phyloP scores from a whole-genome alignment of 2,329 filamentous ascomycete species.

The Coniochaeta ligniaria region DNA sequence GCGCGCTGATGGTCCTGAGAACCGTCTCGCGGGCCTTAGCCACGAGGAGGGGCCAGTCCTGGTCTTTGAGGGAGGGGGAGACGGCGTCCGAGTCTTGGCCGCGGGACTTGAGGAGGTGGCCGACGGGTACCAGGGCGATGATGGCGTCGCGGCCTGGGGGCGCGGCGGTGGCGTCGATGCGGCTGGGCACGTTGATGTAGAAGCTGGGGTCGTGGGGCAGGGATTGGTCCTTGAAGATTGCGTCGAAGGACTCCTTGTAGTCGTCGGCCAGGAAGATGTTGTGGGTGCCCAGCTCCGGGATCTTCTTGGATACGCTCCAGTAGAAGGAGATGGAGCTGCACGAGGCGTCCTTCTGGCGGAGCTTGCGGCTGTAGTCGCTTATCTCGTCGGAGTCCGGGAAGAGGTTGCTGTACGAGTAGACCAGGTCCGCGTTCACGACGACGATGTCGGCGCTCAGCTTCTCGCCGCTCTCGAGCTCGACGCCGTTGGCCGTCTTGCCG shows the following conservation, averaged over 20 bases:
- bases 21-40: conserved; percentile 51
- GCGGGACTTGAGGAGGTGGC: conserved; percentile 51
- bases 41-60: conserved; percentile 58
- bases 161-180: conserved; percentile 61
- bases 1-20: conserved; percentile 50
- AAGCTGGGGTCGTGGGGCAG: conserved; percentile 65
- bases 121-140: conserved; percentile 65
- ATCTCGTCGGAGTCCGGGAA: conserved; percentile 39
- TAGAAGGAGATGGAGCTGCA: conserved; percentile 74
- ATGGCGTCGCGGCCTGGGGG: conserved; percentile 58
- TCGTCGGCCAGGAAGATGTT: conserved; percentile 73
- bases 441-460: conserved; percentile 57
- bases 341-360: conserved; percentile 46
- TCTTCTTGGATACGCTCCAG: conserved; percentile 55
- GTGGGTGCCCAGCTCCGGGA: conserved; percentile 60
- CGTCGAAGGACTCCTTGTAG: conserved; percentile 67
- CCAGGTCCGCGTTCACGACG: conserved; percentile 65
- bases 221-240: conserved; percentile 63
- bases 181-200: conserved; percentile 69
- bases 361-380: conserved; percentile 24
- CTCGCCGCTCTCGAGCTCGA: conserved; percentile 51
- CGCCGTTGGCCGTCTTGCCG: conserved; percentile 39
- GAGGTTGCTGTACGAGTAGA: conserved; percentile 67
- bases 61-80: conserved; percentile 25
- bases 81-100: conserved; percentile 18